phyloP scores from a whole-genome alignment of 768 basidiomycete species.

The Coprinopsis sp. region DNA sequence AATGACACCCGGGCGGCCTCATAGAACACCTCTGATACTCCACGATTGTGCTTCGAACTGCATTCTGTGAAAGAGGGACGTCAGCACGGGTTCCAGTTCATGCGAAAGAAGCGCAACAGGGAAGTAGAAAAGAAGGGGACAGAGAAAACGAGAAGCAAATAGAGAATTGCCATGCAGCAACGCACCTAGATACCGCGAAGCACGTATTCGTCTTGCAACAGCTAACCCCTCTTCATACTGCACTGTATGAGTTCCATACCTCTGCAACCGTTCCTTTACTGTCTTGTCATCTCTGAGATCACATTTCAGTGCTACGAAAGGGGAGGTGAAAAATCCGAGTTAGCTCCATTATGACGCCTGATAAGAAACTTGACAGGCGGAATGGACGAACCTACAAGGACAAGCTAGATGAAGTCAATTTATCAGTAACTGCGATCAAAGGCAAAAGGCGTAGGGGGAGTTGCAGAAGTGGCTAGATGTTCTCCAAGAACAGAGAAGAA shows the following conservation, averaged over 20 bases:
- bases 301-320: slow-evolving; percentile 97
- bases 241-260: slow-evolving; percentile 66
- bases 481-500: no score
- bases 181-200: slow-evolving; percentile 87
- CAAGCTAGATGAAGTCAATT: slow-evolving; percentile 46
- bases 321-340: slow-evolving; percentile 6
- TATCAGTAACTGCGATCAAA: neutral
- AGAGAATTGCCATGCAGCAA: no score
- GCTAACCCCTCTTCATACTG: slow-evolving; percentile 92
- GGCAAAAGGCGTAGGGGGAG: neutral
- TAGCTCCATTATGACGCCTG: no score
- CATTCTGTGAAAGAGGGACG: slow-evolving; percentile 59
- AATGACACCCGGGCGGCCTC: slow-evolving; percentile 87
- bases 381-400: slow-evolving; percentile 76
- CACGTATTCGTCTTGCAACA: slow-evolving; percentile 85
- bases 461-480: no score
- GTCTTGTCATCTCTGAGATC: slow-evolving; percentile 84
- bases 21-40: slow-evolving; percentile 89
- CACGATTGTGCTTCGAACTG: slow-evolving; percentile 94
- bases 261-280: slow-evolving; percentile 66
- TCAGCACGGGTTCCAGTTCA: neutral
- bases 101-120: neutral
- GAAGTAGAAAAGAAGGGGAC: neutral
- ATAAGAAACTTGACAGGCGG: neutral
- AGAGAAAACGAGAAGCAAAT: neutral